Base-by-base conservation (phyloP, 345 rosid genomes). In the Salix caprea region DNA sequence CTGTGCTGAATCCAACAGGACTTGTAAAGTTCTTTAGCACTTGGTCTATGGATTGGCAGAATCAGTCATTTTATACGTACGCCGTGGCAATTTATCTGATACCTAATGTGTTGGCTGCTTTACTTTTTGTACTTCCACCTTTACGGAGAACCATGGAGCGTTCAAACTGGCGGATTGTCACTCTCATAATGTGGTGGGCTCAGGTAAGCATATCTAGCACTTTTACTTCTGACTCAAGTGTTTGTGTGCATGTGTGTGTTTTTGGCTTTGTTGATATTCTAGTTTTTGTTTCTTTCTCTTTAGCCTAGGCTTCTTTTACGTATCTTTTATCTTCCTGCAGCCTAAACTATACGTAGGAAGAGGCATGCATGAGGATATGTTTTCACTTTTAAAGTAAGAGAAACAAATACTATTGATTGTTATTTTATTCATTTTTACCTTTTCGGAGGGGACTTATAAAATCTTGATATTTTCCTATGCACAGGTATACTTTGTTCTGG, bases 131-230 rank as follows among this genome's bases (percentile, higher is more conserved):
- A 60, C 83, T 90, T 85, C 99, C 97, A 73, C 87, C 87, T 77
- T 42, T 92, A 56, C 89, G 97, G 84, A 89, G 89, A 80, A 74
- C 76, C 40, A 91, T 94, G 95, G 99, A 96, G 88, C 89, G 87
- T 60, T 96, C 99, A 67, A 96, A 94, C 79, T 86, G 82, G 88
- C 83, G 85, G 72, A 89, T 93, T 71, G 58, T 91, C 71, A 96
- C 95, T 74, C 72, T 94, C 69, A 69, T 92, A 69, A 89, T 94
- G 94, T 96, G 99, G 99, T 96, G 99, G 98, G 91, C 99, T 74
- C 99, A 93, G 94, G 99, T 80, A 90, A 87, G 91, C 78, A 78
- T 82, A 32, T 70, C 54, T 67, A 23, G 39, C 37, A 42, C 24
- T 18, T 36, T 40, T 56, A 68, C 39, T 40, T 60, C 15, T 46